These are phyloP conservation scores for Thymus quinquecostatus DNA, from an alignment of 257 asterid genomes.

Conservation along the genomic window DNA sequence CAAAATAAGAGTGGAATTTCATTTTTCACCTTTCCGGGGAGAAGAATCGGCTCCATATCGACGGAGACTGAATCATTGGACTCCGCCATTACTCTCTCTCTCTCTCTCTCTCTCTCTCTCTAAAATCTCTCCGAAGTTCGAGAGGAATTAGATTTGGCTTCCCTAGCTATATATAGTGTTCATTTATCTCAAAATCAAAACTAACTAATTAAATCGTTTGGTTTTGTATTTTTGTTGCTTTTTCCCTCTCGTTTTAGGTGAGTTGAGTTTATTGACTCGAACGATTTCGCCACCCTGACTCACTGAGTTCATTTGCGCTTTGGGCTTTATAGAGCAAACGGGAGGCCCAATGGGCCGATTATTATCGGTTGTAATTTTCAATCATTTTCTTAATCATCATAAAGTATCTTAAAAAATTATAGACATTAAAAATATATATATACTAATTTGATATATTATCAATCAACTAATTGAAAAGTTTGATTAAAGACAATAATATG, in stretches of 20 bases:
- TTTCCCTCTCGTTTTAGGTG: constrained; percentile 17
- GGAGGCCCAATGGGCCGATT: too few relatives aligned
- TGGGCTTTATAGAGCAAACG: too few relatives aligned
- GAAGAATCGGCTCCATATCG: constrained; percentile 60
- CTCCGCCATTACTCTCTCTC: constrained; percentile 58
- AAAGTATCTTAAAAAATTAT: too few relatives aligned
- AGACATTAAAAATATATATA: too few relatives aligned
- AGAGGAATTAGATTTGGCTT: constrained; percentile 48
- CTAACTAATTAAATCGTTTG: background rate
- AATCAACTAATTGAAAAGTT: too few relatives aligned
- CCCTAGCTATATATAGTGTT: constrained; percentile 43
- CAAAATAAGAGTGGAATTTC: constrained; percentile 29
- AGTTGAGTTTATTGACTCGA: constrained; percentile 32
- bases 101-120: constrained; percentile 31
- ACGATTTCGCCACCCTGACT: background rate
- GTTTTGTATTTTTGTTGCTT: background rate
- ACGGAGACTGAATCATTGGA: constrained; percentile 68
- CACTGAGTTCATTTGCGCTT: constrained; percentile 22
- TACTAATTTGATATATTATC: too few relatives aligned
- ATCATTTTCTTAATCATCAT: too few relatives aligned
- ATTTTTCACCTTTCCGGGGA: constrained; percentile 66
- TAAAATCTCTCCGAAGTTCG: constrained; percentile 28
- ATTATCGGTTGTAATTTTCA: too few relatives aligned
- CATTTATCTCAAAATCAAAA: too few relatives aligned
- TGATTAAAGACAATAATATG: too few relatives aligned